Base-by-base conservation (phyloP, 192 early-diverging fungal species). In the Coemansia sp. region DNA sequence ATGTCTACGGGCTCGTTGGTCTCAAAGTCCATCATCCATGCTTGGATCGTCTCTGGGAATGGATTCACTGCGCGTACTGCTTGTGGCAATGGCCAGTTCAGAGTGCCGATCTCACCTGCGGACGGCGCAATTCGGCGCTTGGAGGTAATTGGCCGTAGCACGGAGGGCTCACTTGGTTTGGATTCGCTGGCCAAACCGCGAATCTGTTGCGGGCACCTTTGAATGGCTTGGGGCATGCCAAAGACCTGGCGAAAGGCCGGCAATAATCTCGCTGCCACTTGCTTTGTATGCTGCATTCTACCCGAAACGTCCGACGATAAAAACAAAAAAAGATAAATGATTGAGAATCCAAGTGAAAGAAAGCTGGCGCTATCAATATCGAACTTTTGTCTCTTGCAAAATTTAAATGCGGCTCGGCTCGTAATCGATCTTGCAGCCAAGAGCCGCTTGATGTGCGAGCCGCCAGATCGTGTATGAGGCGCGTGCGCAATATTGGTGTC, bases 21-120 rank as follows among this genome's bases (percentile, higher is more conserved):
- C 44, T 87, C 77, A 73, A 94, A 95, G 55, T 92, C 89, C 66
- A 86, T 80, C 55, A 95, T 65, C 82, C 87, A 94, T 23, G 93
- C 89, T 71, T 96, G 88, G 9, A 94, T 76, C 40, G 86, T 86
- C 62, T 67, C 58, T 1, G 83, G 65, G 17, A 85, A 42, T 14
- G 83, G 75, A 40, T 68, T 72, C 44, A 75, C 64, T 5, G 80
- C 79, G 7, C 53, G 49, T 40, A 82, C 55, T 26, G 60, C 40
- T 39, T 82, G 74, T 7, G 71, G 46, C 26, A 60, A 68, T 2
- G 79, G 79, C 79, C 79, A 82, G 66, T 68, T 82, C 5, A 82
- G 65, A 28, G 66, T 30, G 28, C 71, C 28, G 16, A 52, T 58
- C 37, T 69, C 64, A 62, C 79, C 79, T 8, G 79, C 79, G 1